These are phyloP conservation scores for Epichloe sibirici DNA, from an alignment of 2,329 filamentous ascomycete genomes.

Conservation along the genomic window DNA sequence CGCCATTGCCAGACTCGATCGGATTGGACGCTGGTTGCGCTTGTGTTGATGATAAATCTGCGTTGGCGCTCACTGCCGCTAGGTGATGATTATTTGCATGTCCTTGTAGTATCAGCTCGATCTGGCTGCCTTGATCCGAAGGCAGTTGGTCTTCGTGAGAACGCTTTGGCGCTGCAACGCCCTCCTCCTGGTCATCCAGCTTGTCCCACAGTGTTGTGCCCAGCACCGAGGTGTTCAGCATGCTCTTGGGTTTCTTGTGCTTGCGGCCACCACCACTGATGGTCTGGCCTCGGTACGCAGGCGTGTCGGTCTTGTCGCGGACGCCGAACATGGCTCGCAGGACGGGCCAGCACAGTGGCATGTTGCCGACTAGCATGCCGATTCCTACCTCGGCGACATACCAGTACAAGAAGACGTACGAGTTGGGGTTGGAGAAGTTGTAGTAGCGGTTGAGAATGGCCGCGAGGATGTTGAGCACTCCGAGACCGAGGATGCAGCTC, in stretches of 20 bases:
- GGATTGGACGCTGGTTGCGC: slow-evolving; percentile 3
- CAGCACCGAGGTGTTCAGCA: slow-evolving; percentile 10
- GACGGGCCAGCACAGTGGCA: slow-evolving; percentile 47
- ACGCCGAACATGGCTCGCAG: slow-evolving; percentile 29
- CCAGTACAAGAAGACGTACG: slow-evolving; percentile 45
- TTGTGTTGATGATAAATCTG: not conserved
- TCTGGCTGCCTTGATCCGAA: slow-evolving; percentile 16
- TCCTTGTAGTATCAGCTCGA: slow-evolving; percentile 16
- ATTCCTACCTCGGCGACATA: slow-evolving; percentile 48
- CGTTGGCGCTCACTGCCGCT: slow-evolving; percentile 8
- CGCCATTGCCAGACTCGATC: slow-evolving; percentile 1
- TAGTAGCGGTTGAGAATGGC: slow-evolving; percentile 50
- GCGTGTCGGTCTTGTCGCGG: slow-evolving; percentile 12
- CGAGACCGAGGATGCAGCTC: slow-evolving; percentile 42
- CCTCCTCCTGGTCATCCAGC: slow-evolving; percentile 16
- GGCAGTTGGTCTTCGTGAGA: not conserved
- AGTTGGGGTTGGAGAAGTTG: slow-evolving; percentile 44
- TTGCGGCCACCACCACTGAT: slow-evolving; percentile 8
- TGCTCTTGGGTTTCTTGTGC: slow-evolving; percentile 6
- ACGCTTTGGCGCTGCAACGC: not conserved
- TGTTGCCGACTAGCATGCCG: slow-evolving; percentile 46
- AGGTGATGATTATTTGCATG: slow-evolving; percentile 7
- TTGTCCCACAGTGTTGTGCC: slow-evolving; percentile 17
- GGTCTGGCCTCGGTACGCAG: slow-evolving; percentile 13
- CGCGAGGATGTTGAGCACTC: slow-evolving; percentile 41